phyloP scores from a whole-genome alignment of 345 rosid genomes.

The Citrus hindsii region DNA sequence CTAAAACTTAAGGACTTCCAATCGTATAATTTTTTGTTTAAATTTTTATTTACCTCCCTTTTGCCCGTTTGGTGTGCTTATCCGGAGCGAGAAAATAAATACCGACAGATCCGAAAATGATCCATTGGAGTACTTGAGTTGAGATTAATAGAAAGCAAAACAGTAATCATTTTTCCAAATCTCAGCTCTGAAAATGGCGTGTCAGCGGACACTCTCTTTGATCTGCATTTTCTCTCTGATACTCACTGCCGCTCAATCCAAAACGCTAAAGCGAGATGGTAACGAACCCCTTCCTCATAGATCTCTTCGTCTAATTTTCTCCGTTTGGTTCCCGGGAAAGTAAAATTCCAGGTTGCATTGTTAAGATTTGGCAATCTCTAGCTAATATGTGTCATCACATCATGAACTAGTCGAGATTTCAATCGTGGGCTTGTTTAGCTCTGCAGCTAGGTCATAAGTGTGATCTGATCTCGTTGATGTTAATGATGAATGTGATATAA shows the following conservation, averaged over 20 bases:
- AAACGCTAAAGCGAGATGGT: slow-evolving; percentile 73
- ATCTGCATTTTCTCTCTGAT: slow-evolving; percentile 33
- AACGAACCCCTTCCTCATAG: background rate
- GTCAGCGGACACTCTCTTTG: slow-evolving; percentile 4
- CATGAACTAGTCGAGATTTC: background rate
- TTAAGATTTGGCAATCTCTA: background rate
- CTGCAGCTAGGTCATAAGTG: background rate
- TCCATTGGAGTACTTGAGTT: background rate
- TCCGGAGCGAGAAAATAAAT: background rate
- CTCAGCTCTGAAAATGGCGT: slow-evolving; percentile 15
- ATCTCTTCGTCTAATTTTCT: background rate
- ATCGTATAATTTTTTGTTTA: too few relatives aligned
- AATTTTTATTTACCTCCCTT: background rate
- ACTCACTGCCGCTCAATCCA: slow-evolving; percentile 34
- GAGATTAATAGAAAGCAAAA: background rate
- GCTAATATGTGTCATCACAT: background rate
- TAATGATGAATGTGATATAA: background rate
- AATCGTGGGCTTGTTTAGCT: background rate
- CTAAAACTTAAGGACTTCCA: too few relatives aligned
- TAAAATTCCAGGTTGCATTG: background rate
- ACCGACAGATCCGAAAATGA: background rate
- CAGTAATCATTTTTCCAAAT: background rate
- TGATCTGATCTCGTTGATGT: background rate
- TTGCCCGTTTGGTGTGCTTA: too few relatives aligned
- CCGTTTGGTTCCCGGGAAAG: background rate